These are phyloP conservation scores for Phytophthora rubi DNA, from an alignment of 352 stramenopile genomes.

Conservation along the genomic window DNA sequence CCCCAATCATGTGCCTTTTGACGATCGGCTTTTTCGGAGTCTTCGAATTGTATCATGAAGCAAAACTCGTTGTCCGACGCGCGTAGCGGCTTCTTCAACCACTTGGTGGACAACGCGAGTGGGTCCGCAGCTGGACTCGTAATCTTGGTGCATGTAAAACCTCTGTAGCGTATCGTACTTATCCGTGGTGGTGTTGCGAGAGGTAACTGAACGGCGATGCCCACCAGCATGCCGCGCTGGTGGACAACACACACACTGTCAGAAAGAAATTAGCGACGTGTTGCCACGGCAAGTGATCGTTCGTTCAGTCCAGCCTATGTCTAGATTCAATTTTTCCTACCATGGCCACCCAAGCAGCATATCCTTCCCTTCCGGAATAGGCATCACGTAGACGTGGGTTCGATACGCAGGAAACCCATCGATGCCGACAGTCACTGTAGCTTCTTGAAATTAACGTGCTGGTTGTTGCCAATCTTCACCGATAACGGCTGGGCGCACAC, in stretches of 20 bases:
- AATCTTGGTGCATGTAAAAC: slow-evolving; percentile 13
- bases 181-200: background rate
- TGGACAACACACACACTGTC: background rate
- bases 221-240: background rate
- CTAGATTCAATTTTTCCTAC: background rate
- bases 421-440: background rate
- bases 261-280: background rate
- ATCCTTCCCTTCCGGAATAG: slow-evolving; percentile 9
- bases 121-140: background rate
- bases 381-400: slow-evolving; percentile 3
- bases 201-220: background rate
- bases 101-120: slow-evolving; percentile 4
- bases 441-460: background rate
- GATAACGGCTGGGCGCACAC: background rate
- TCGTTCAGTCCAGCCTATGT: slow-evolving; percentile 7
- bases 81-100: slow-evolving; percentile 12
- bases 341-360: slow-evolving; percentile 3
- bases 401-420: slow-evolving; percentile 3
- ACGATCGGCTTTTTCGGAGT: background rate
- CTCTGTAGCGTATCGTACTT: background rate
- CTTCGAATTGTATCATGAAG: slow-evolving; percentile 10
- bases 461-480: slow-evolving; percentile 5
- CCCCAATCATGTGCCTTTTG: background rate
- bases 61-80: slow-evolving; percentile 11
- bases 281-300: background rate